A percentile compares a stretch with the other conserved stretches of the same genome.
These are phyloP conservation scores for Flueggea neowawraea DNA, from an alignment of 441 rosid species.

Conservation along the genomic window DNA sequence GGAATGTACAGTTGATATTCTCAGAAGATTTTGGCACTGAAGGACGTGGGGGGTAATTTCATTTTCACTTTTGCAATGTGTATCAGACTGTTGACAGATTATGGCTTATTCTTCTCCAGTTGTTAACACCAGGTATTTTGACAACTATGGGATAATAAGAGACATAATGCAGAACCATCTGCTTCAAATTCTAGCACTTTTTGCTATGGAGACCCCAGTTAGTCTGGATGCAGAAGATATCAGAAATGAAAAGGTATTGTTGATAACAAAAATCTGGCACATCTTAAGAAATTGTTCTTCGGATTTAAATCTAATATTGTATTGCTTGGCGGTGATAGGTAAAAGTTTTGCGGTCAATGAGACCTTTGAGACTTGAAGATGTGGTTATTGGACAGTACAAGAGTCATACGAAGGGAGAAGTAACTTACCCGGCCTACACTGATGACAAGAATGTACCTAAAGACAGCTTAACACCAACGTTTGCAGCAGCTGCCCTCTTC, in stretches of 20 bases:
- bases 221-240: constrained; percentile 97
- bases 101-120: constrained; percentile 3
- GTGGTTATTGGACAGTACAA: constrained; percentile 87
- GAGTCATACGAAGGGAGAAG: constrained; percentile 75
- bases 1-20: constrained; percentile 89
- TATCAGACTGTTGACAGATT: not conserved
- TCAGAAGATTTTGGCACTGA: constrained; percentile 99
- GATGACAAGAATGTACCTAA: constrained; percentile 87
- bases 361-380: constrained; percentile 71
- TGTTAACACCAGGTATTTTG: constrained; percentile 63
- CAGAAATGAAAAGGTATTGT: constrained; percentile 83
- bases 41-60: constrained; percentile 94
- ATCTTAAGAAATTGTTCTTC: not conserved
- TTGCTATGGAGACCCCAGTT: constrained; percentile 98
- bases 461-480: constrained; percentile 81
- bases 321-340: constrained; percentile 42
- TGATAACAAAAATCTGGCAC: not conserved
- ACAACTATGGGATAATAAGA: constrained; percentile 90
- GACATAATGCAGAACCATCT: constrained; percentile 99
- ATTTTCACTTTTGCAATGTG: constrained; percentile 11
- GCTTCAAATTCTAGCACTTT: constrained; percentile 93
- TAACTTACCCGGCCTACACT: constrained; percentile 68
- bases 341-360: constrained; percentile 91
- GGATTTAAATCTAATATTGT: constrained; percentile 1
- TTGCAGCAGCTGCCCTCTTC: constrained; percentile 96